Percentiles rank a stretch among this genome's conserved stretches.
Evolutionary conservation across 495 filamentous ascomycete genomes (phyloP).

Genomic region (Lasiosphaeris hirsuta): DNA sequence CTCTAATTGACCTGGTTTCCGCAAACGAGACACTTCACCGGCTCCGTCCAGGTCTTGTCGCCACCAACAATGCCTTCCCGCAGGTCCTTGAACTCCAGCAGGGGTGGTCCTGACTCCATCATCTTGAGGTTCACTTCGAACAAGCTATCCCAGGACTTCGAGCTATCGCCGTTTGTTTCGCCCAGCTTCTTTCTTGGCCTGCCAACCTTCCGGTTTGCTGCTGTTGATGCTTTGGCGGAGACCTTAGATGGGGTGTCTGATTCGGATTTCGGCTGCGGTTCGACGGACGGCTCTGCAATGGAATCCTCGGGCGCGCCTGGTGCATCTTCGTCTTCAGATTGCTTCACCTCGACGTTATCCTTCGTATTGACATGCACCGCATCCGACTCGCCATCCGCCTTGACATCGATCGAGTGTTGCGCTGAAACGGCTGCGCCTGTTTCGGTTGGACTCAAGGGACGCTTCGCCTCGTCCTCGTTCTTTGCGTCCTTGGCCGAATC

Average conservation of each 20-base stretch:
- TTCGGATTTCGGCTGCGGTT: constrained; percentile 17
- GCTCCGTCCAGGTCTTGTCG: constrained; percentile 46
- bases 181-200: constrained; percentile 25
- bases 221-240: constrained; percentile 5
- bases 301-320: constrained; percentile 23
- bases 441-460: constrained; percentile 43
- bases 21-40: constrained; percentile 42
- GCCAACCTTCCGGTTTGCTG: constrained; percentile 17
- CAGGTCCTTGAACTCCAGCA: constrained; percentile 43
- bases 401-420: constrained; percentile 48
- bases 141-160: constrained; percentile 42
- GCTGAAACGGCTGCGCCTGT: constrained; percentile 37
- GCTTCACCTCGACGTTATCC: constrained; percentile 29
- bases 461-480: constrained; percentile 32
- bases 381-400: constrained; percentile 31
- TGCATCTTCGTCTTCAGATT: constrained; percentile 28
- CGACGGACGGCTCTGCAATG: constrained; percentile 9
- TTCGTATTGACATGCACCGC: constrained; percentile 29
- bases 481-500: constrained; percentile 37
- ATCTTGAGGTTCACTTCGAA: constrained; percentile 40
- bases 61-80: constrained; percentile 39
- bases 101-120: constrained; percentile 27
- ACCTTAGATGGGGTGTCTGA: constrained; percentile 1
- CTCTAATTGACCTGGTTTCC: constrained; percentile 34
- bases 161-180: constrained; percentile 23